A percentile compares a stretch with the other conserved stretches of the same genome.
These are phyloP conservation scores for Microbotryum saponariae DNA, from an alignment of 1,284 basidiomycete species.

Conservation along the genomic window DNA sequence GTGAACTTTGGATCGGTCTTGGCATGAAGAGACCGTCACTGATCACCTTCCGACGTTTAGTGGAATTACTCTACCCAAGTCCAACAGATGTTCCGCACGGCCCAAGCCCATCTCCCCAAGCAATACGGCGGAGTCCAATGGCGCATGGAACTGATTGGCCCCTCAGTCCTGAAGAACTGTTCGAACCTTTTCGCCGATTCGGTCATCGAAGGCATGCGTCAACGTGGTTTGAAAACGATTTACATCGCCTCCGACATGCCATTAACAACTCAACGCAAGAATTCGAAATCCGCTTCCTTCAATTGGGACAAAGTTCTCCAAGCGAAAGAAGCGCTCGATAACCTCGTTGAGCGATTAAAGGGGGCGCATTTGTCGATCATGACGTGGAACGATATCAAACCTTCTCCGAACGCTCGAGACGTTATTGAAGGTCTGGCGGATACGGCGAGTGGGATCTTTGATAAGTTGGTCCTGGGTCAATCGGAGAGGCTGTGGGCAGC, in stretches of 20 bases:
- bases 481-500: constrained; percentile 5
- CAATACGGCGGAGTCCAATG: constrained; percentile 7
- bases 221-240: constrained; percentile 2
- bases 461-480: constrained; percentile 3
- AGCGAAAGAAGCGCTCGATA: constrained; percentile 6
- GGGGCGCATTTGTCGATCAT: background rate
- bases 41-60: too few relatives aligned
- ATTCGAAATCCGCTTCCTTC: constrained; percentile 6
- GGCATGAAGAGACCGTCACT: too few relatives aligned
- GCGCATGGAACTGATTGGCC: constrained; percentile 8
- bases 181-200: constrained; percentile 6
- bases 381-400: constrained; percentile 9
- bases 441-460: constrained; percentile 4
- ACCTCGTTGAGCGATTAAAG: constrained; percentile 2
- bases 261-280: background rate
- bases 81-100: constrained; percentile 1
- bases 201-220: constrained; percentile 6
- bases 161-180: constrained; percentile 4
- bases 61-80: constrained; percentile 10
- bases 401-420: background rate
- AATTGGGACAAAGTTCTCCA: constrained; percentile 1
- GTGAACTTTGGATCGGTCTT: too few relatives aligned
- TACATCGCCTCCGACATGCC: constrained; percentile 9
- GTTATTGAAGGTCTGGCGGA: constrained; percentile 6
- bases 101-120: constrained; percentile 1